Base-by-base conservation (phyloP, 345 rosid species). In the Melaleuca alternifolia region DNA sequence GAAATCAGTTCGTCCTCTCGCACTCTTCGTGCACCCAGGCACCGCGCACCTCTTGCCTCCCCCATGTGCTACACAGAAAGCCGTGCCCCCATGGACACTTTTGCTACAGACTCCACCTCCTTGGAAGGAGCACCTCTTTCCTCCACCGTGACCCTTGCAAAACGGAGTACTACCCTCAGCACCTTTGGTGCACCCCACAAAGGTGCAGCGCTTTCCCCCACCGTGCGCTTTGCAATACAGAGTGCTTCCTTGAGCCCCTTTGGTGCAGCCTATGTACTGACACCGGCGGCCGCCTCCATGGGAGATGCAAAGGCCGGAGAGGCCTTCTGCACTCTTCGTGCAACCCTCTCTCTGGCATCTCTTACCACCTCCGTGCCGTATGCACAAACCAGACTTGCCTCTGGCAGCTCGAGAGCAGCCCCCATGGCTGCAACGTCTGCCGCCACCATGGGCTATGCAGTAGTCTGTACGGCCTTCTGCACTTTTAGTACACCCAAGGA, bases 361-460 rank as follows among this genome's bases (percentile, higher is more conserved):
- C 92, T 96, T 98, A 51, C 99, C 99, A 82, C 99, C 99, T 89
- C 99, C 99, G 23, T 98, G 99, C 71, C 97, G 91, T 77, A 97
- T 97, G 86, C 99, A 98, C 82, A 95, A 90, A 52, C 99, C 98
- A 37, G 99, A 97, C 88, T 96, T 97, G 54, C 99, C 99, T 87
- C 99, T 91, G 44, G 99, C 99, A 88, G 99, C 99, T 83, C 98
- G 93, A 86, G 93, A 85, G 89, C 99, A 98, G 62, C 96, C 94
- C 5, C 92, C 97, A 83, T 89, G 93, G 89, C 95, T 93, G 86
- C 99, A 98, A 90, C 99, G 91, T 83, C 99, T 86, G 6, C 99
- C 99, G 21, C 99, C 99, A 57, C 99, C 99, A 88, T 98, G 99
- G n/a, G 98, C 99, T 84, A 98, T 98, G 87, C 99, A 98, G 53